A percentile compares a stretch with the other conserved stretches of the same genome.
phyloP scores from a whole-genome alignment of 257 asterid species.

The Penstemon newberryi region DNA sequence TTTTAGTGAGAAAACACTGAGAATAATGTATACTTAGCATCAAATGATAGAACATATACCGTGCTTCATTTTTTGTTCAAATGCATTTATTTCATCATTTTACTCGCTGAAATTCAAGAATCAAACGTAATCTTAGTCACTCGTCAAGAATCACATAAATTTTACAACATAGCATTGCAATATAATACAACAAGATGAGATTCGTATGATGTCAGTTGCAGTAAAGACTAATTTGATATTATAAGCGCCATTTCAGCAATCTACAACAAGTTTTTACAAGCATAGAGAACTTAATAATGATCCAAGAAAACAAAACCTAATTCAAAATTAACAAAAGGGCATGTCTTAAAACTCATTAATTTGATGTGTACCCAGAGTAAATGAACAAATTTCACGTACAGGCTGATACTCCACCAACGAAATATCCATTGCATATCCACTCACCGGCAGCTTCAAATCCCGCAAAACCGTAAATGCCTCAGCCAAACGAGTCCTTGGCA shows the following conservation, averaged over 20 bases:
- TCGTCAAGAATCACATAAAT: background rate
- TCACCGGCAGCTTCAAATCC: slow-evolving; percentile 79
- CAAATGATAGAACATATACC: too few relatives aligned
- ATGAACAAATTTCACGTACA: slow-evolving; percentile 76
- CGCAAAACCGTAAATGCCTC: slow-evolving; percentile 84
- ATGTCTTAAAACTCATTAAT: slow-evolving; percentile 46
- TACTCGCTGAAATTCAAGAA: too few relatives aligned
- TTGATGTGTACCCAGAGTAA: slow-evolving; percentile 55
- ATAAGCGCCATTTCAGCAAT: slow-evolving; percentile 22
- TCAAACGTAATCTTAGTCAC: too few relatives aligned
- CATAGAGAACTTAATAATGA: slow-evolving; percentile 2
- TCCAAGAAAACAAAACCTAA: slow-evolving; percentile 17
- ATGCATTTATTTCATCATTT: too few relatives aligned
- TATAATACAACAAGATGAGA: slow-evolving; percentile 18
- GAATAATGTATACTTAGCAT: too few relatives aligned
- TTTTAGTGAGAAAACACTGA: too few relatives aligned
- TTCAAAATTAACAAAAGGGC: slow-evolving; percentile 22
- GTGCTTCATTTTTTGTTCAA: too few relatives aligned
- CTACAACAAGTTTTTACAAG: slow-evolving; percentile 26
- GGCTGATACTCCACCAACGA: slow-evolving; percentile 89
- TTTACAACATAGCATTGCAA: slow-evolving; percentile 18
- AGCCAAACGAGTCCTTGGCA: slow-evolving; percentile 75
- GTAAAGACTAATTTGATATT: slow-evolving; percentile 16
- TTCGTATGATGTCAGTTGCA: slow-evolving; percentile 9
- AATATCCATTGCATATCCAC: slow-evolving; percentile 80